These are phyloP conservation scores for Pythium chondricola DNA, from an alignment of 352 stramenopile species.

Conservation along the genomic window DNA sequence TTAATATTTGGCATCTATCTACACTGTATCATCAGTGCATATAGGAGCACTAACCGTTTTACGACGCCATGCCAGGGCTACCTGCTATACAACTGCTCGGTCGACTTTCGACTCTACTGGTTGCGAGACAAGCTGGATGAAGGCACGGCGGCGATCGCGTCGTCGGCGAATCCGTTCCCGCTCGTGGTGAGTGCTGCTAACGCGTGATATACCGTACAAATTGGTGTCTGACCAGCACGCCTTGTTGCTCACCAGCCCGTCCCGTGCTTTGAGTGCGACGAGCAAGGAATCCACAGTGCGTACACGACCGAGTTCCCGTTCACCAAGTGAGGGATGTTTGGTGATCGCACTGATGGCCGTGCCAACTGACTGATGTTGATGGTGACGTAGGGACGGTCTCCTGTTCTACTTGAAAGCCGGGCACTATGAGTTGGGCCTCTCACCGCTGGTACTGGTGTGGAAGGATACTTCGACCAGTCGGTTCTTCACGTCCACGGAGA, in stretches of 20 bases:
- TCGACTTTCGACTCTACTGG: slow-evolving; percentile 90
- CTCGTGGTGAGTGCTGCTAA: slow-evolving; percentile 46
- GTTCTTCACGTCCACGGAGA: slow-evolving; percentile 69
- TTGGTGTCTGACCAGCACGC: no score
- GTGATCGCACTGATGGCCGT: no score
- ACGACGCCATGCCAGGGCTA: slow-evolving; percentile 40
- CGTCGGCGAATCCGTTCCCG: slow-evolving; percentile 62
- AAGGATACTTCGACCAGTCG: slow-evolving; percentile 83
- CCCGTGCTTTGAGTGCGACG: slow-evolving; percentile 84
- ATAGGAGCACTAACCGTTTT: no score
- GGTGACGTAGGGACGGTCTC: slow-evolving; percentile 86
- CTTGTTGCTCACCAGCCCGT: slow-evolving; percentile 38
- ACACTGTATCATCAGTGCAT: no score
- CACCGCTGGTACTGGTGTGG: slow-evolving; percentile 84
- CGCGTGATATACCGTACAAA: not conserved
- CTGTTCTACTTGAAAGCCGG: slow-evolving; percentile 88
- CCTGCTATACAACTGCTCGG: slow-evolving; percentile 90
- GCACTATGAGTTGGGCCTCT: slow-evolving; percentile 86
- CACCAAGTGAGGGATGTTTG: slow-evolving; percentile 82
- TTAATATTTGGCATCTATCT: no score
- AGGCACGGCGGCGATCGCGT: slow-evolving; percentile 32
- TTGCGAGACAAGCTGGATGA: slow-evolving; percentile 88
- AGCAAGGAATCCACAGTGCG: slow-evolving; percentile 58
- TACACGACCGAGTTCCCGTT: slow-evolving; percentile 82
- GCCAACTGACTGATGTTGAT: no score